Evolutionary conservation across 441 rosid species (phyloP).

Genomic region (Bruguiera hainesii): DNA sequence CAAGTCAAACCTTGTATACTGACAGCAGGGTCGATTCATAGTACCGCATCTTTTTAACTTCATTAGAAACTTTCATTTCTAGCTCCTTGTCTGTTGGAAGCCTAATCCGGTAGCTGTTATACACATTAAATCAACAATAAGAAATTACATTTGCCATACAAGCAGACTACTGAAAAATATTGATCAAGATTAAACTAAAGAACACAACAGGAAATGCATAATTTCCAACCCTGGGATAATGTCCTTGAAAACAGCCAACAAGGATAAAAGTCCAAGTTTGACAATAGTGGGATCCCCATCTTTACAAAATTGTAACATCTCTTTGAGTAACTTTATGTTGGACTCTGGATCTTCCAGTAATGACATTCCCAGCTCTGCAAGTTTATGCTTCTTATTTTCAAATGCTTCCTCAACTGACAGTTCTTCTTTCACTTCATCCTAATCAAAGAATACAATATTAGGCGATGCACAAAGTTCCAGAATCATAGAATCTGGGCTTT

Average conservation of each 20-base stretch:
- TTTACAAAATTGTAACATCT: constrained; percentile 59
- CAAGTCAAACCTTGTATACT: constrained; percentile 65
- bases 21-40: constrained; percentile 82
- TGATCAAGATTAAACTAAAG: neutral
- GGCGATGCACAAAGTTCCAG: constrained; percentile 3
- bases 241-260: constrained; percentile 90
- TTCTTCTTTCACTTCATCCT: constrained; percentile 93
- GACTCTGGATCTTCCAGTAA: constrained; percentile 80
- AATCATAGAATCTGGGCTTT: neutral
- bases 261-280: constrained; percentile 69
- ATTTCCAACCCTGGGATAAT: constrained; percentile 80
- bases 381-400: constrained; percentile 59
- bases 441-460: constrained; percentile 14
- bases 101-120: constrained; percentile 82
- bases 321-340: constrained; percentile 68
- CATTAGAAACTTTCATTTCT: constrained; percentile 97
- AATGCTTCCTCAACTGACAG: constrained; percentile 73
- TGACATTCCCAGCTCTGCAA: constrained; percentile 77
- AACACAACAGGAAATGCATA: constrained; percentile 12
- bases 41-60: constrained; percentile 78
- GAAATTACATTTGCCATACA: constrained; percentile 3
- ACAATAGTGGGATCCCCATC: constrained; percentile 58
- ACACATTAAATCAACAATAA: constrained; percentile 15
- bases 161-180: neutral
- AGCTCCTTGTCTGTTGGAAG: constrained; percentile 97